Base-by-base conservation (phyloP, 208 protist genomes). In the Novymonas esmeraldas region DNA sequence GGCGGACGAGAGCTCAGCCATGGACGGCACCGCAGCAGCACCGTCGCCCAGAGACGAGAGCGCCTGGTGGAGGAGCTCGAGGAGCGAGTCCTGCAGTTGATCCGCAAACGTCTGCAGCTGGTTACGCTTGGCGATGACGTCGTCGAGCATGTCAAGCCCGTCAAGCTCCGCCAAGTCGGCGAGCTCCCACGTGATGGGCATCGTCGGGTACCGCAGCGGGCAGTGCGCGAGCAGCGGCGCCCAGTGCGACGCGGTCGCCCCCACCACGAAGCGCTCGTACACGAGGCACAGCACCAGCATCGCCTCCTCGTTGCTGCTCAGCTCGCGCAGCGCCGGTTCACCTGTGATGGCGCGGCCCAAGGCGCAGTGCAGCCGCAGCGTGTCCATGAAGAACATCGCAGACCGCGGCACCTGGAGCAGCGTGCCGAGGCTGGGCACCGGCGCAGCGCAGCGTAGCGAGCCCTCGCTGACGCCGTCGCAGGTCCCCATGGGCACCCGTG, bases 131-230 rank as follows among this genome's bases (percentile, higher is more conserved):
- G 71, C 66, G 14, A 96, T 60, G 13, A 95, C 84, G 39, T 93
- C 87, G 65, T 95, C 88, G 20, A 97, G 56, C 46, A 96, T 77
- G 58, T 93, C 85, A 16, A 89, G 68, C 18, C 91, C 93, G 7
- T 84, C 78, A 20, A 97, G 76, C 58, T 93, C 87, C 1, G 74
- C 56, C 54, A 97, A 67, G 44, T 94, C 89, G 13, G 52, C 44
- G 16, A 80, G 70, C 14, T 73, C 55, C 89, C 90, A 96, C 58
- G 85, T 87, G 49, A 61, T 67, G 26, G 92, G 89, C 11, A 97
- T 74, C 13, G 82, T 87, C 4, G 92, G 89, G 66, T 92, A 97
- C 29, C 20, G 49, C 34, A 34, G 9, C 0, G 92, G 92, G 61
- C 87, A 94, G 42, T 77, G 54, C 18, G 10, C 0, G 10, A 97